A percentile compares a stretch with the other conserved stretches of the same genome.
These are phyloP conservation scores for Volvox africanus DNA, from an alignment of 139 green algal genomes.

Conservation along the genomic window DNA sequence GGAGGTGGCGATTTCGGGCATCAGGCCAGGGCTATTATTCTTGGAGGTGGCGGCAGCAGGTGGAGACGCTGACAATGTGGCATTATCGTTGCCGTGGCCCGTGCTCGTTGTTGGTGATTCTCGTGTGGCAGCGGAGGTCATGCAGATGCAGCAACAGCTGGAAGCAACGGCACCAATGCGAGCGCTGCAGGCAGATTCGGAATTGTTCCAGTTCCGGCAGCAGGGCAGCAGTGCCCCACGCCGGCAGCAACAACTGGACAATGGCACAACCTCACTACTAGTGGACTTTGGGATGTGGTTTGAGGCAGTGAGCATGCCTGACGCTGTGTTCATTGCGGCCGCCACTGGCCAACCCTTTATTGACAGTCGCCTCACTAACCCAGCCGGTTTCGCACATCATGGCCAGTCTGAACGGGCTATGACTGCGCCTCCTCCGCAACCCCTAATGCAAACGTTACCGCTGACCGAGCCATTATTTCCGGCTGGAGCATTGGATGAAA, in stretches of 20 bases:
- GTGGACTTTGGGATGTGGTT: constrained; percentile 42
- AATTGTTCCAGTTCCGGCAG: background rate
- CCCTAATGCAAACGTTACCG: background rate
- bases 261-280: constrained; percentile 19
- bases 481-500: background rate
- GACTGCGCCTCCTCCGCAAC: background rate
- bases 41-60: constrained; percentile 4
- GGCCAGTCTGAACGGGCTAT: too few relatives aligned
- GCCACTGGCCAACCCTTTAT: background rate
- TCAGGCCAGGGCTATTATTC: constrained; percentile 10
- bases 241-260: constrained; percentile 6
- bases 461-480: background rate
- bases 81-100: constrained; percentile 39
- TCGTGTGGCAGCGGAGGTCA: constrained; percentile 11
- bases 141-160: constrained; percentile 36
- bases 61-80: background rate
- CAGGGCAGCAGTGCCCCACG: background rate
- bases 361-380: too few relatives aligned
- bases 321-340: background rate
- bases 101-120: constrained; percentile 26
- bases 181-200: background rate
- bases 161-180: constrained; percentile 12
- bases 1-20: background rate
- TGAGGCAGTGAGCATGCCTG: constrained; percentile 13
- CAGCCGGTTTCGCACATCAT: too few relatives aligned